Evolutionary conservation across 441 rosid genomes (phyloP).

Genomic region (Jatropha podagrica): DNA sequence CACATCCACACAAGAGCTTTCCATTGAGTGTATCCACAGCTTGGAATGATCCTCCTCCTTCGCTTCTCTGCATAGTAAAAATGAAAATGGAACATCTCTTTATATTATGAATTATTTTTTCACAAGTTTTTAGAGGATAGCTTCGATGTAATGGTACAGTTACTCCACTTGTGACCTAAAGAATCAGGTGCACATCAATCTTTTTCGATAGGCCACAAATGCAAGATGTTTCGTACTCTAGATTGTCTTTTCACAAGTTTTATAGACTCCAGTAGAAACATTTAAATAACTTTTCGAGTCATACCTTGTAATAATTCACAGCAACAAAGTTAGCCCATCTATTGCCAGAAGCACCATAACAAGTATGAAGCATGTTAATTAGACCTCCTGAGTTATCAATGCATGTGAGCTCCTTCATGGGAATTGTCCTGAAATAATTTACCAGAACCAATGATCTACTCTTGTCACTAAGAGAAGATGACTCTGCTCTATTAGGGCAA

Average conservation of each 20-base stretch:
- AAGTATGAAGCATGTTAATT: constrained; percentile 37
- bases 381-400: constrained; percentile 39
- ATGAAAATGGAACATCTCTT: not conserved
- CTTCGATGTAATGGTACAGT: too few relatives aligned
- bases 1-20: constrained; percentile 45
- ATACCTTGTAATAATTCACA: constrained; percentile 50
- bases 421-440: constrained; percentile 41
- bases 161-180: too few relatives aligned
- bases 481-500: constrained; percentile 48
- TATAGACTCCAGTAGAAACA: too few relatives aligned
- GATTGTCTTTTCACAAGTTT: too few relatives aligned
- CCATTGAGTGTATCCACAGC: constrained; percentile 54
- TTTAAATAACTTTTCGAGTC: too few relatives aligned
- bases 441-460: constrained; percentile 44
- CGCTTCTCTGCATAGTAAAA: constrained; percentile 38
- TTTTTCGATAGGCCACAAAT: too few relatives aligned
- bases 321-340: constrained; percentile 61
- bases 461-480: constrained; percentile 35
- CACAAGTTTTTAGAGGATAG: too few relatives aligned
- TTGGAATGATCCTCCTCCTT: constrained; percentile 52
- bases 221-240: too few relatives aligned
- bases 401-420: constrained; percentile 31
- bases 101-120: too few relatives aligned
- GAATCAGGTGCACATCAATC: too few relatives aligned
- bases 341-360: constrained; percentile 36